Evolutionary conservation across 164 flowering plant genomes (phyloP), one percentile per base, ranked within the genome.

Genomic region (Stephania yunnanensis): DNA sequence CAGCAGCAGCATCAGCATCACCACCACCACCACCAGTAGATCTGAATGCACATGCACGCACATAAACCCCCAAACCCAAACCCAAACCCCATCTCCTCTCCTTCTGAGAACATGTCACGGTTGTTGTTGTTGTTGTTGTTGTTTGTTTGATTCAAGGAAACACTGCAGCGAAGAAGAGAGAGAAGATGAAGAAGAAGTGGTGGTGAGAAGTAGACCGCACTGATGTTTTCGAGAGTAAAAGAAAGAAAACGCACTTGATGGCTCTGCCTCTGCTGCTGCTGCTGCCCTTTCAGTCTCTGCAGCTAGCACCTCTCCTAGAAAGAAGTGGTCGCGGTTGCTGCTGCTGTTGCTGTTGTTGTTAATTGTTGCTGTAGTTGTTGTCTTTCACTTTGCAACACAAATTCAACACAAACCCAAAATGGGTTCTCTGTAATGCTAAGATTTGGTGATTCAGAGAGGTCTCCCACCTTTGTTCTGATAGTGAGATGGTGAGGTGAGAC

Each of bases 41-140:
- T 73, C 75, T 73, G 75, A 55, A 61, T 64, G 69, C 69, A 73
- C 75, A 73, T 50, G 55, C 55, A 50, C 13, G 55, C 22, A 22
- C 66, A 72, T 44, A 42, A 53, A 73, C 19, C 36, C 69, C 55
- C 53, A 12, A 9, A 48, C 53, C 55, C 55, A 50, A 36, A 36
- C 42, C 69, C 69, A 73, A 68, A 73, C 69, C 42, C 58, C 67
- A 72, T 31, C 30, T 50, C 5, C 53, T 11, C 42, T 36, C 42
- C 42, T 36, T 36, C 42, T 36, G 1, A 36, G 42, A 36, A 36
- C 42, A 36, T 36, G 17, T 68, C 55, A 50, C 15, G 53, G 69
- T 29, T 67, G 7, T 30, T 22, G 25, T 25, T 25, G 25, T 25
- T 25, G 25, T 25, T 25, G 25, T 25, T 25, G 25, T 22, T 5